phyloP scores from a whole-genome alignment of 1,284 basidiomycete genomes.

The Polyporus tsugae region DNA sequence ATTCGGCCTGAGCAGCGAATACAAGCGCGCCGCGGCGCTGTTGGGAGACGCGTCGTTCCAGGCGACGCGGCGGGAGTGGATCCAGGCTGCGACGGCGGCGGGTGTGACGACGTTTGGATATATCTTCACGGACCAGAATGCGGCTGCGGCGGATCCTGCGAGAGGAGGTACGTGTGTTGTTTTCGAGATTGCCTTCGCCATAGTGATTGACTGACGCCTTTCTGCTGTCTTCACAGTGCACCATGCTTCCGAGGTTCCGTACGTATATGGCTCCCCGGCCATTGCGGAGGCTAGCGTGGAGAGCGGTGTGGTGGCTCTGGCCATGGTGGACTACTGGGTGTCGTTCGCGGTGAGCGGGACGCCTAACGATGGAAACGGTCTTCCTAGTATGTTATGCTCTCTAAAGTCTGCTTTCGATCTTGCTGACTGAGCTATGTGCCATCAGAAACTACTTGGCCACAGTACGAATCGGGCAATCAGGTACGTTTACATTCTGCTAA shows the following conservation, averaged over 20 bases:
- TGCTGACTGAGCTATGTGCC: background rate
- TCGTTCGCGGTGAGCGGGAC: slow-evolving; percentile 57
- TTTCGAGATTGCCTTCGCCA: too few species aligned
- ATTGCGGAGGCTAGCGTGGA: slow-evolving; percentile 35
- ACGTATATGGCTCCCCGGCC: slow-evolving; percentile 46
- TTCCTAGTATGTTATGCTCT: slow-evolving; percentile 41
- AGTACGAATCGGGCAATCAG: slow-evolving; percentile 23
- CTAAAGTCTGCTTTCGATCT: background rate
- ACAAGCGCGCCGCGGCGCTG: slow-evolving; percentile 54
- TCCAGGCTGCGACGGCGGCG: slow-evolving; percentile 45
- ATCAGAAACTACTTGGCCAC: slow-evolving; percentile 33
- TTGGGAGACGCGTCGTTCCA: slow-evolving; percentile 53
- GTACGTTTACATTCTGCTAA: slow-evolving; percentile 5
- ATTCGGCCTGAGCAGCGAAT: slow-evolving; percentile 53
- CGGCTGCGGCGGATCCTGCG: slow-evolving; percentile 34
- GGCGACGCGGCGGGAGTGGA: slow-evolving; percentile 51
- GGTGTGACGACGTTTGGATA: slow-evolving; percentile 57
- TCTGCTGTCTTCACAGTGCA: slow-evolving; percentile 38
- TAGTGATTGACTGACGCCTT: too few species aligned
- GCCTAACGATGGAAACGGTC: slow-evolving; percentile 57
- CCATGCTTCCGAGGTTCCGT: slow-evolving; percentile 51
- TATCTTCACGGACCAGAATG: slow-evolving; percentile 54
- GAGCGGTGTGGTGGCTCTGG: slow-evolving; percentile 42
- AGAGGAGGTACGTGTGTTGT: slow-evolving; percentile 37
- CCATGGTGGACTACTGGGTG: slow-evolving; percentile 61